Conservation (phyloP, 257 asterid species). For the Rhazya stricta region DNA sequence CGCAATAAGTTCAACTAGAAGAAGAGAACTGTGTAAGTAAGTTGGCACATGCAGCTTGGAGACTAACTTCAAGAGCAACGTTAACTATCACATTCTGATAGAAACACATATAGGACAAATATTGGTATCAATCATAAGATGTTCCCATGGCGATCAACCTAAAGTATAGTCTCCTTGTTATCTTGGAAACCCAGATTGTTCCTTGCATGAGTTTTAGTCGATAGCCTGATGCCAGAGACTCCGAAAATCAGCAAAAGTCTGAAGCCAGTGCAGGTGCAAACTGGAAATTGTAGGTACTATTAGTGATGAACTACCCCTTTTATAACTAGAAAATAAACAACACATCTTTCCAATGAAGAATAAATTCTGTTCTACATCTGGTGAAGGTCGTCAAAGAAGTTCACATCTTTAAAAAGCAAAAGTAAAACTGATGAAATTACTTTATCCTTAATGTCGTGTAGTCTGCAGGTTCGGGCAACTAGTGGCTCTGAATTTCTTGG, state of each 20-base stretch:
- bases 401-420: slow-evolving; percentile 9
- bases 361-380: slow-evolving; percentile 5
- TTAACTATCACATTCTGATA: neutral
- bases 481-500: neutral
- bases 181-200: slow-evolving; percentile 10
- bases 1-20: too few relatives aligned
- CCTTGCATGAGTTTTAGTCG: slow-evolving; percentile 1
- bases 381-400: neutral
- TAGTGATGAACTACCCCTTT: neutral
- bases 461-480: neutral
- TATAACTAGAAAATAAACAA: neutral
- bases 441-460: neutral
- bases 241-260: neutral
- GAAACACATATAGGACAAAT: too few relatives aligned
- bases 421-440: neutral
- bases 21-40: too few relatives aligned
- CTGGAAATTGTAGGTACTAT: neutral
- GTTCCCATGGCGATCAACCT: slow-evolving; percentile 2
- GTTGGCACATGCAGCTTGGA: too few relatives aligned
- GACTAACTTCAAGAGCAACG: neutral
- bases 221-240: neutral
- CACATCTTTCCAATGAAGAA: neutral
- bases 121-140: neutral
- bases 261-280: neutral
- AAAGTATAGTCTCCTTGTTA: slow-evolving; percentile 1